Evolutionary conservation across 1,139 yeast species (phyloP), one percentile per base, ranked within the genome.

Genomic region (Zhuliangozyma blackwelliae): DNA sequence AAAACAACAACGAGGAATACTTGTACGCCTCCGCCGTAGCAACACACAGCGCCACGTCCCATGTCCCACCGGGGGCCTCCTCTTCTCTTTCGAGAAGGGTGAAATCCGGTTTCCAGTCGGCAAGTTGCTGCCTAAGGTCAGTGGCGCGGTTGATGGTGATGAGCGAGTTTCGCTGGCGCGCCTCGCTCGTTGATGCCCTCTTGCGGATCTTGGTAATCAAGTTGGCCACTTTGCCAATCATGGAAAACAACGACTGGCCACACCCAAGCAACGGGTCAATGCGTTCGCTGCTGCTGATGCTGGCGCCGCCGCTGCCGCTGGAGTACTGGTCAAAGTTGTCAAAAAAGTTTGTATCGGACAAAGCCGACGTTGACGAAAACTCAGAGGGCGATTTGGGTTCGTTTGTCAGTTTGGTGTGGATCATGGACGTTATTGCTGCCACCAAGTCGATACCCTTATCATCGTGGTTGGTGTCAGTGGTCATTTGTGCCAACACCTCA

Each of bases 11-110:
- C 0, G 83, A 67, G 1, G 85, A 71, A 51, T 67, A 77, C 33
- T 84, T 54, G 52, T 80, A 81, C 0, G 86, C 81, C 50, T 80
- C 86, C 2, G 87, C 86, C 0, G 87, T 79, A 2, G 85, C 77
- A 25, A 81, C 65, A 43, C 83, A 77, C 10, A 82, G 72, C 5
- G 79, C 61, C 19, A 77, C 53, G 49, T 80, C 86, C 67, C 79
- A 74, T 2, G 69, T 59, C 1, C 57, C 39, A 3, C 6, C 5
- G 7, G 7, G n/a, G 25, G 23, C 29, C 2, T 44, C 28, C 23
- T 40, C 48, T 13, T 42, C 32, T 5, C 41, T 44, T 20, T 45
- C 44, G 16, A 44, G 48, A 23, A 45, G 39, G 5, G 69, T 54
- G 6, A 68, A 59, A 1, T 67, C 63, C 2, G 84, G 80, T 48